These are phyloP conservation scores for Tylopilus rubrobrunneus DNA, from an alignment of 768 basidiomycete species.

Conservation along the genomic window DNA sequence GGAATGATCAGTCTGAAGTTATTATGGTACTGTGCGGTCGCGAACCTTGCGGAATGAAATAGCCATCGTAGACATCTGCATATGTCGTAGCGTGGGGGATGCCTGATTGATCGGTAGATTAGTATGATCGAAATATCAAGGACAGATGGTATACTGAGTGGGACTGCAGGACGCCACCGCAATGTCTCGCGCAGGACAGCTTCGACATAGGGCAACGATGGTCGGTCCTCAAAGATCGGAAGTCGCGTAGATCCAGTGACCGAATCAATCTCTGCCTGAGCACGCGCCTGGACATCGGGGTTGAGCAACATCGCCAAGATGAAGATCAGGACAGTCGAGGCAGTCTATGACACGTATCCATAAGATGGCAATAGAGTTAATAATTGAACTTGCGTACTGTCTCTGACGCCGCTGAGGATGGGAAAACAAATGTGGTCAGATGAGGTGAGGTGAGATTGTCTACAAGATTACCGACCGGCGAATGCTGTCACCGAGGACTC, in stretches of 20 bases:
- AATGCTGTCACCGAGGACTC: slow-evolving; percentile 30
- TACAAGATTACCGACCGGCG: slow-evolving; percentile 17
- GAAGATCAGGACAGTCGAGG: slow-evolving; percentile 30
- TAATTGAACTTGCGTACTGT: slow-evolving; percentile 18
- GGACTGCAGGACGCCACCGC: slow-evolving; percentile 35
- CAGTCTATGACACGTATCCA: slow-evolving; percentile 21
- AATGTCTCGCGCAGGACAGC: slow-evolving; percentile 31
- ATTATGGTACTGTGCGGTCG: neutral
- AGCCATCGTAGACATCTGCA: slow-evolving; percentile 43
- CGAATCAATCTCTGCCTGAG: slow-evolving; percentile 36
- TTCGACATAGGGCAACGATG: slow-evolving; percentile 25
- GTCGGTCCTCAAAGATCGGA: slow-evolving; percentile 29
- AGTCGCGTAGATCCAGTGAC: slow-evolving; percentile 30
- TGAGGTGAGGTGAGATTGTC: neutral
- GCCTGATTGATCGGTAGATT: slow-evolving; percentile 13
- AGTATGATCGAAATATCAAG: neutral
- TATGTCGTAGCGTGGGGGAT: slow-evolving; percentile 34
- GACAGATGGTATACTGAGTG: slow-evolving; percentile 24
- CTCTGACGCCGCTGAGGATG: slow-evolving; percentile 24
- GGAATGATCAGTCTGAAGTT: neutral
- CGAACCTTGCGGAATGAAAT: slow-evolving; percentile 52
- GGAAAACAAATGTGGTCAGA: neutral
- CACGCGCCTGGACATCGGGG: slow-evolving; percentile 35
- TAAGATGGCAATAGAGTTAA: neutral
- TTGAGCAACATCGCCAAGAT: slow-evolving; percentile 35